Evolutionary conservation across 352 stramenopile species (phyloP).

Genomic region (Phytophthora pinifolia): DNA sequence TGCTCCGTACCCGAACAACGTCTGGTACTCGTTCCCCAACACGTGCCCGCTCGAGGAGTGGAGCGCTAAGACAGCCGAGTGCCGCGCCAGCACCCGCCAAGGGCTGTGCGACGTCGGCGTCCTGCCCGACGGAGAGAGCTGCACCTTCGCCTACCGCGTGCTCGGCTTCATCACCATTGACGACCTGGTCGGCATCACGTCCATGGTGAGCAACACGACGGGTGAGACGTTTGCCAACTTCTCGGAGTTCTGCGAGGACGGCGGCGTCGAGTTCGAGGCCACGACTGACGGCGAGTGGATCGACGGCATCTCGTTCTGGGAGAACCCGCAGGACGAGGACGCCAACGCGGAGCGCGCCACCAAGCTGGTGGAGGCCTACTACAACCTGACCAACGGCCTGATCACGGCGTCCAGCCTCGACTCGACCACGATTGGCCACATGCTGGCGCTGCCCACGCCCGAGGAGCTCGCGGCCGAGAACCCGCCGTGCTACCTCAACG

Average conservation of each 20-base stretch:
- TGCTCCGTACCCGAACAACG: slow-evolving; percentile 68
- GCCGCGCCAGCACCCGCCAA: slow-evolving; percentile 41
- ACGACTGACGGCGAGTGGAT: slow-evolving; percentile 45
- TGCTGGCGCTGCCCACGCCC: slow-evolving; percentile 54
- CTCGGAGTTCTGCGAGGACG: slow-evolving; percentile 59
- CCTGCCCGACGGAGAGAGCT: slow-evolving; percentile 58
- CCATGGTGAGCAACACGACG: slow-evolving; percentile 55
- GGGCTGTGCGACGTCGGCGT: slow-evolving; percentile 58
- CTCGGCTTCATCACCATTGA: slow-evolving; percentile 68
- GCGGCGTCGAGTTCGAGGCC: slow-evolving; percentile 59
- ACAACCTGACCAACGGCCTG: slow-evolving; percentile 45
- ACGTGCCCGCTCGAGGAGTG: slow-evolving; percentile 57
- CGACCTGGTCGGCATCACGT: slow-evolving; percentile 76
- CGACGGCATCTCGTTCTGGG: slow-evolving; percentile 65
- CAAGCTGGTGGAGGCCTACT: slow-evolving; percentile 58
- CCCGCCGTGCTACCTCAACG: slow-evolving; percentile 67
- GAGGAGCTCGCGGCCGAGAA: slow-evolving; percentile 53
- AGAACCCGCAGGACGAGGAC: slow-evolving; percentile 59
- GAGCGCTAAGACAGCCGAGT: slow-evolving; percentile 47
- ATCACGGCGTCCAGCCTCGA: slow-evolving; percentile 40
- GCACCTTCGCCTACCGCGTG: slow-evolving; percentile 67
- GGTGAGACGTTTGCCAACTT: slow-evolving; percentile 58
- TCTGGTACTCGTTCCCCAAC: slow-evolving; percentile 85
- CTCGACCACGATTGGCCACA: slow-evolving; percentile 36
- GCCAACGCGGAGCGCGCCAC: slow-evolving; percentile 48